Evolutionary conservation across 176 grass and related monocot species (phyloP), one percentile per base, ranked within the genome.

Genomic region (Aegilops speltoides): DNA sequence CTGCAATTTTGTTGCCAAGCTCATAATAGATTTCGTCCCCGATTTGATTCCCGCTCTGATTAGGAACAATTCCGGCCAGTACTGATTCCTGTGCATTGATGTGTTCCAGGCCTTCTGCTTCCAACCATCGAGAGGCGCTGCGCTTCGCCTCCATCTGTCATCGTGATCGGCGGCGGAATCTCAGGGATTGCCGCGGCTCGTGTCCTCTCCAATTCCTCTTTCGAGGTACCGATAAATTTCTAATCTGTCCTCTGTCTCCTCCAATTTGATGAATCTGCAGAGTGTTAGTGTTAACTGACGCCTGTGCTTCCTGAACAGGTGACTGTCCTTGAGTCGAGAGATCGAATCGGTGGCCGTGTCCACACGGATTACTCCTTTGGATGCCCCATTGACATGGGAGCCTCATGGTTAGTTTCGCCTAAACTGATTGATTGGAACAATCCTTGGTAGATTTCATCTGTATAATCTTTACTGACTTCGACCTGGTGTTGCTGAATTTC

Each of bases 301-400:
- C 3, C 0, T 10, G 13, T 77, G n/a, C 32, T 33, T 6, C 56
- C 6, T 25, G 32, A 64, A 13, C 70, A 97, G 94, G 97, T 99
- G 34, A 93, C 91, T 68, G 74, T 99, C 77, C 88, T 99, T 32
- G 97, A 99, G 87, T 99, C 97, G 1, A 93, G 92, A 72, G 84
- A 94, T 87, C 88, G 94, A 10, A 87, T 96, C 19, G 97, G 94
- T 76, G 94, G 97, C 4, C 90, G 92, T 19, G 73, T 99, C 11
- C 87, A 94, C 48, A 99, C 94, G 0, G 92, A 99, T 43, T 93
- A 93, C 88, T 93, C 97, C 3, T 93, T 96, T 64, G 94, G 97
- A 68, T 99, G 90, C 85, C 94, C 97, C 76, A 89, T 99, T 89
- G 97, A 99, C 65, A 96, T 96, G 97, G 97, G 97, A 64, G 97